These are phyloP conservation scores for Talaromyces sp. DNA, from an alignment of 2,329 filamentous ascomycete species.

Conservation along the genomic window DNA sequence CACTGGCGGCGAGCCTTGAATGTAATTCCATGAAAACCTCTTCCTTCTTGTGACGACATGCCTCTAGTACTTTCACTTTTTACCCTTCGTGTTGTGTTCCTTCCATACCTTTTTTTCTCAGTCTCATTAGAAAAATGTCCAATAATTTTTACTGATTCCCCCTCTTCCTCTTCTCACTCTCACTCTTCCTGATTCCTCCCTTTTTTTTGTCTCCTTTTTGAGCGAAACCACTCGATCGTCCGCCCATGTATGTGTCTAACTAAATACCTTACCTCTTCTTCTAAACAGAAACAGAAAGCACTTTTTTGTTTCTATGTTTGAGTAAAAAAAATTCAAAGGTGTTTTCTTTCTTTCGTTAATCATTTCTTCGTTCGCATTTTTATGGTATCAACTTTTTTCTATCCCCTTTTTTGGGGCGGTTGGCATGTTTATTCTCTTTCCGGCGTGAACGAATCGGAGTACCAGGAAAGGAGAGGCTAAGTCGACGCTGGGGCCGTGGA, in stretches of 20 bases:
- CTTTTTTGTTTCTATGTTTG: neutral
- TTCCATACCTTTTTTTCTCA: conserved; percentile 16
- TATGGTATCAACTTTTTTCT: neutral
- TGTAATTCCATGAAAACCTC: conserved; percentile 18
- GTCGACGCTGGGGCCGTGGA: neutral
- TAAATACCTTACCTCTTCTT: neutral
- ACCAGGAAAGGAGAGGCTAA: neutral
- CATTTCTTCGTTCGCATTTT: neutral
- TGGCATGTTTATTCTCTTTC: neutral
- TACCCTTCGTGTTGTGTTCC: conserved; percentile 2
- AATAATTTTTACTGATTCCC: conserved; percentile 5
- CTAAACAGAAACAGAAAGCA: neutral
- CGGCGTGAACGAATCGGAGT: neutral
- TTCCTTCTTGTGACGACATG: conserved; percentile 16
- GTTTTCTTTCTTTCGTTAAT: neutral
- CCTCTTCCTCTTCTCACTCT: neutral
- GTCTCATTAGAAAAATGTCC: conserved; percentile 17
- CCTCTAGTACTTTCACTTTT: conserved; percentile 6
- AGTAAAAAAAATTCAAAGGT: neutral
- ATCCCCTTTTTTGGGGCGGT: neutral
- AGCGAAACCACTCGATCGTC: conserved; percentile 18
- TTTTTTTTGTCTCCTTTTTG: conserved; percentile 18
- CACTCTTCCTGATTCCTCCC: conserved; percentile 19
- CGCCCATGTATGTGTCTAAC: conserved; percentile 13
- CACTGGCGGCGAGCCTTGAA: conserved; percentile 31